A percentile compares a stretch with the other conserved stretches of the same genome.
These are phyloP conservation scores for Aspergillus sp. DNA, from an alignment of 2,329 filamentous ascomycete species.

Conservation along the genomic window DNA sequence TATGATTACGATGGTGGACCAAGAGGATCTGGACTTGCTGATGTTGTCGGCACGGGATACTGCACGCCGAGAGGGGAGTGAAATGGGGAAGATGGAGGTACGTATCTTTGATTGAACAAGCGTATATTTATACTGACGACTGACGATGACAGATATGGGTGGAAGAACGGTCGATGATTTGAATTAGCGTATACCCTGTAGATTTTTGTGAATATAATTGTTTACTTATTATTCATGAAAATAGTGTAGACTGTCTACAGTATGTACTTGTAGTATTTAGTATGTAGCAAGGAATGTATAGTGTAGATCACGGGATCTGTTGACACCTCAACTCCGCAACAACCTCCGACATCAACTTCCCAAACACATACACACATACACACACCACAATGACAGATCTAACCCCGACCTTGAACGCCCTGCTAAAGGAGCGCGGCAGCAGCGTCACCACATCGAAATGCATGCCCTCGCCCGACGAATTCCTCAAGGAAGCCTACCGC, in stretches of 20 bases:
- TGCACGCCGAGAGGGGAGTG: constrained; percentile 70
- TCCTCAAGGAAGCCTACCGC: constrained; percentile 88
- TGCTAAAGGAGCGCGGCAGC: constrained; percentile 30
- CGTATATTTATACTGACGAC: constrained; percentile 9
- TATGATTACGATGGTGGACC: constrained; percentile 95
- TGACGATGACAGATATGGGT: constrained; percentile 42
- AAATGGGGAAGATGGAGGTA: constrained; percentile 94
- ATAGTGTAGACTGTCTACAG: background rate
- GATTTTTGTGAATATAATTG: background rate
- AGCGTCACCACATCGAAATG: constrained; percentile 31
- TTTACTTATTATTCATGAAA: background rate
- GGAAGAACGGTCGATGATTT: constrained; percentile 30
- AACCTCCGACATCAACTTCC: background rate
- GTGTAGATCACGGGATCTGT: constrained; percentile 15
- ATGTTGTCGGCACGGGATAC: constrained; percentile 65
- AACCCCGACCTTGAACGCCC: constrained; percentile 33
- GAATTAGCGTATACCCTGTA: constrained; percentile 3
- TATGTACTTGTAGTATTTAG: background rate
- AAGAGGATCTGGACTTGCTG: constrained; percentile 91
- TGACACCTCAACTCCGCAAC: constrained; percentile 6
- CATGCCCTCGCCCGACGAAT: constrained; percentile 63
- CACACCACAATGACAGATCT: constrained; percentile 39
- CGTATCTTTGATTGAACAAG: constrained; percentile 37
- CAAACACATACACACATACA: background rate
- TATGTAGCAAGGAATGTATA: background rate